Evolutionary conservation across 2,329 filamentous ascomycete species (phyloP).

Genomic region (Colletotrichum sp.): DNA sequence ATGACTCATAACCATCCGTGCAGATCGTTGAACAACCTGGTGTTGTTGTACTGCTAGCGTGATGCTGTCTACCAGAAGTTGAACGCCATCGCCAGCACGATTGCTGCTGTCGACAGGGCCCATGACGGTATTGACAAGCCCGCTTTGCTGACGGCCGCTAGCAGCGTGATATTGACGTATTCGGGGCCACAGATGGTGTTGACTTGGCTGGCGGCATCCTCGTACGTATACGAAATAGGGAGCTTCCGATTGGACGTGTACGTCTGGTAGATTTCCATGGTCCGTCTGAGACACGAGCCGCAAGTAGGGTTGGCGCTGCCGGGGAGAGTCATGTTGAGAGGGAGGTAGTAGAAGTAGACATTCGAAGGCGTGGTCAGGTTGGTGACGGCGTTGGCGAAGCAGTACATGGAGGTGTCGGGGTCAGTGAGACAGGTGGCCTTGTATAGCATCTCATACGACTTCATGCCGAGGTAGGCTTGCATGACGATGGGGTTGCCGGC

Average conservation of each 20-base stretch:
- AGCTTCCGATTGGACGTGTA: conserved; percentile 70
- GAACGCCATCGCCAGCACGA: neutral
- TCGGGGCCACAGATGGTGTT: conserved; percentile 67
- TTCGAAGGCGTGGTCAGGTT: conserved; percentile 74
- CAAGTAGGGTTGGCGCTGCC: conserved; percentile 74
- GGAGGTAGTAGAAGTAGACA: conserved; percentile 84
- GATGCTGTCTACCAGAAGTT: neutral
- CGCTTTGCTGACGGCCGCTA: conserved; percentile 33
- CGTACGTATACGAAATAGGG: conserved; percentile 73
- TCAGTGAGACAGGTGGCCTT: conserved; percentile 80
- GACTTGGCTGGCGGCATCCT: conserved; percentile 72
- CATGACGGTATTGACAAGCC: conserved; percentile 19
- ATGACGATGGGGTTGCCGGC: conserved; percentile 72
- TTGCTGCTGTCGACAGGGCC: neutral
- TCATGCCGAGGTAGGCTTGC: conserved; percentile 77
- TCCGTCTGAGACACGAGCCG: conserved; percentile 75
- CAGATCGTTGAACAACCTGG: neutral
- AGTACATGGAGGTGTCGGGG: conserved; percentile 70
- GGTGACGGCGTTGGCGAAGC: conserved; percentile 83
- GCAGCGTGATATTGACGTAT: conserved; percentile 64
- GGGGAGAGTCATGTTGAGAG: conserved; percentile 76
- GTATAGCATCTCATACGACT: conserved; percentile 80
- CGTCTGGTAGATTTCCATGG: conserved; percentile 80
- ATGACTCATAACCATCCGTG: conserved; percentile 14
- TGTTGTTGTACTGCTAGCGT: neutral